Percentiles rank a stretch among this genome's conserved stretches.
Evolutionary conservation across 2,329 filamentous ascomycete genomes (phyloP).

Genomic region (Elsinoe arachidis): DNA sequence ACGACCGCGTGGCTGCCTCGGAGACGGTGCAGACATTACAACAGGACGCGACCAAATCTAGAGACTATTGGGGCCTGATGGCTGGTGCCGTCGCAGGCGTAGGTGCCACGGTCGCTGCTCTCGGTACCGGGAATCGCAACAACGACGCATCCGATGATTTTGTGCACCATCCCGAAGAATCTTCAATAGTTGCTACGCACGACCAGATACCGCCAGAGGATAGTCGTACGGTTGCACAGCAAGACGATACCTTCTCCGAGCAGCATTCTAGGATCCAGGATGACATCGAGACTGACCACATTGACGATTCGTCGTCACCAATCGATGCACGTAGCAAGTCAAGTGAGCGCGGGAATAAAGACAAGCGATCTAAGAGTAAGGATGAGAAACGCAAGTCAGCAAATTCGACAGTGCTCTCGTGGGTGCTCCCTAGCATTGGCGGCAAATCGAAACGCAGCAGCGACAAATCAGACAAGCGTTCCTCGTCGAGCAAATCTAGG

Average conservation of each 20-base stretch:
- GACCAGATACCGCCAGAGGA: no score
- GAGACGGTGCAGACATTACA: no score
- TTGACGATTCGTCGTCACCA: background rate
- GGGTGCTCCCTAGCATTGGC: slow-evolving; percentile 1
- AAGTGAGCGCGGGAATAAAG: background rate
- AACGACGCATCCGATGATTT: background rate
- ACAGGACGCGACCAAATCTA: background rate
- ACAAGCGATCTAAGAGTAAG: slow-evolving; percentile 7
- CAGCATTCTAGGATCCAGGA: background rate
- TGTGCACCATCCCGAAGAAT: no score
- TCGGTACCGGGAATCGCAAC: background rate
- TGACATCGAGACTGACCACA: background rate
- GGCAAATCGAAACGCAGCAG: slow-evolving; percentile 14
- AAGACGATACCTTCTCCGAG: no score
- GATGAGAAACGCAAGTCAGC: slow-evolving; percentile 2
- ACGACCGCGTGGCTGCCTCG: no score
- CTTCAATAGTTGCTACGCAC: no score
- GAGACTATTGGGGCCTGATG: slow-evolving; percentile 4
- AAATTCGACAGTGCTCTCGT: slow-evolving; percentile 1
- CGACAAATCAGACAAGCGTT: slow-evolving; percentile 11
- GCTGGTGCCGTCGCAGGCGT: slow-evolving; percentile 7
- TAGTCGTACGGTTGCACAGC: no score
- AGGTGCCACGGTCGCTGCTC: slow-evolving; percentile 9
- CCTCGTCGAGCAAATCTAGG: slow-evolving; percentile 1
- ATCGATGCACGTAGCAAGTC: background rate